Base-by-base conservation (phyloP, 1,284 basidiomycete species). In the Microbotryomycetes sp. region DNA sequence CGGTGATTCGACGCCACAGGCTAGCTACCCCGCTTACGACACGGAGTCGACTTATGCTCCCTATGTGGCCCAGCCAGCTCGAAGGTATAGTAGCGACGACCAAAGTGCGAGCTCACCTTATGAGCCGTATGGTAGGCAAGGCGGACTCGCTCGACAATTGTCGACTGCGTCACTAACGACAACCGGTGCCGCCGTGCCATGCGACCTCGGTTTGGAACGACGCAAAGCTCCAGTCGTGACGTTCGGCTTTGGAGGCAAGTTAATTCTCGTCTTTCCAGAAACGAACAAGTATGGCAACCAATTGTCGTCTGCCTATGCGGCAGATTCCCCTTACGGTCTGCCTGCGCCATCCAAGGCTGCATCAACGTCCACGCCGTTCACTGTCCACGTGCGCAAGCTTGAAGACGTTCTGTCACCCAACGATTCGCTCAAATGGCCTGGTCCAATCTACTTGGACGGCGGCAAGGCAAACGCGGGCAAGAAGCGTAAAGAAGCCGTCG, bases 241-340 rank as follows among this genome's bases (percentile, higher is more conserved):
- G 62, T 94, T 96, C 70, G 92, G 92, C 0, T 91, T 92, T 72
- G 89, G 89, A 28, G 92, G 91, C 15, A 86, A 86, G 70, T 71
- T 94, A 54, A 81, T 93, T 13, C 86, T 88, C 6, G 91, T 87
- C 73, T 93, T 93, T 79, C 90, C 92, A 60, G 27, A 53, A 11
- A 3, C 26, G 9, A 48, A 47, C 16, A 56, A 52, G 2, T 46
- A 50, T 15, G 26, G 23, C 21, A 11, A 83, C 83, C 48, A 35
- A 9, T 79, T 83, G 15, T 79, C 82, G 2, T 81, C 81, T 24
- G 75, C 87, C 70, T 84, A 81, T 71, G 85, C 84, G 13, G 85
- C 86, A 23, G 86, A 88, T 4, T 59, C 62, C 24, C 63, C 63
- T 1, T 68, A 65, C 70, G 86, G 89, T 72, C 84, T 88, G 46